Conservation (phyloP, 2,329 filamentous ascomycete genomes). For the Penicillium sp. region DNA sequence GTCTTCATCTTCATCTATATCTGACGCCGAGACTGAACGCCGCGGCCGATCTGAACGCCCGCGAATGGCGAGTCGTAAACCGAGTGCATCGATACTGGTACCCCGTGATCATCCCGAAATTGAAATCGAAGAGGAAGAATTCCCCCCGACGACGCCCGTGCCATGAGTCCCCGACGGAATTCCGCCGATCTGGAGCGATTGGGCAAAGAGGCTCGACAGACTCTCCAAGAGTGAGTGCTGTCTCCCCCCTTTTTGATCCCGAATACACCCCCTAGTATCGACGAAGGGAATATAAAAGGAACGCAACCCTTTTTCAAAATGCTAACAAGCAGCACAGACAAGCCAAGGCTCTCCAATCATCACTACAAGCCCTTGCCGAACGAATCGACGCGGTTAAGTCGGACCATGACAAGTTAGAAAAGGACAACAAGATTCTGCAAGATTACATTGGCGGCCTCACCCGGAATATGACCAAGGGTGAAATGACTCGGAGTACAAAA, state of each 20-base stretch:
- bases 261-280: not conserved
- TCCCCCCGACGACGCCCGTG: slow-evolving; percentile 82
- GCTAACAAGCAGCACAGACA: slow-evolving; percentile 57
- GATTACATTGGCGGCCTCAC: slow-evolving; percentile 98
- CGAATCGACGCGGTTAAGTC: slow-evolving; percentile 91
- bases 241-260: not conserved
- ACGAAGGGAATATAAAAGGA: not conserved
- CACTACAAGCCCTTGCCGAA: slow-evolving; percentile 83
- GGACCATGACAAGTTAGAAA: slow-evolving; percentile 95
- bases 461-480: slow-evolving; percentile 63
- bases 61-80: slow-evolving; percentile 69
- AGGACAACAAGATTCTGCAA: slow-evolving; percentile 93
- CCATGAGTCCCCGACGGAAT: slow-evolving; percentile 90
- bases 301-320: not conserved
- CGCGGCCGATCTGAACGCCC: slow-evolving; percentile 58
- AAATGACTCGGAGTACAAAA: slow-evolving; percentile 56
- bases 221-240: slow-evolving; percentile 58
- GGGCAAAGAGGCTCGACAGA: slow-evolving; percentile 73
- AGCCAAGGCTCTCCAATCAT: slow-evolving; percentile 84
- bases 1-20: slow-evolving; percentile 50
- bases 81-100: slow-evolving; percentile 79
- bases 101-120: slow-evolving; percentile 72
- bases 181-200: slow-evolving; percentile 88
- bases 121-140: slow-evolving; percentile 70
- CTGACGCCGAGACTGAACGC: slow-evolving; percentile 47